These are phyloP conservation scores for Skeletonema costatum DNA, from an alignment of 108 stramenopile genomes.

Conservation along the genomic window DNA sequence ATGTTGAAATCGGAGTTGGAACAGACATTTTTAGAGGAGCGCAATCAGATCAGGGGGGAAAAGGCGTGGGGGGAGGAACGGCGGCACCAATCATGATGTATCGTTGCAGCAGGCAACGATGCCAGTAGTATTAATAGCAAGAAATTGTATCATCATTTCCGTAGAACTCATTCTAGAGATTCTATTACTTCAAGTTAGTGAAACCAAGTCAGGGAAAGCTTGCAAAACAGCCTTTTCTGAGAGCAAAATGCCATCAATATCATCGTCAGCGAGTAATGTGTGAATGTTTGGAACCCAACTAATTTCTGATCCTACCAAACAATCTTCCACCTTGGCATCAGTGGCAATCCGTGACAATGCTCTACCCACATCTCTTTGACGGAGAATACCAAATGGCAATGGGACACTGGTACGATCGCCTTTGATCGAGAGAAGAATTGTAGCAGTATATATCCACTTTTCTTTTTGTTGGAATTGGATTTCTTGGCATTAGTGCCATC, in stretches of 20 bases:
- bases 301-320: constrained; percentile 76
- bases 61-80: too few species aligned
- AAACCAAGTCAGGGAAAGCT: constrained; percentile 21
- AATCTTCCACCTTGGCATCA: constrained; percentile 74
- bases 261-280: background rate
- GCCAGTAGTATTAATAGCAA: background rate
- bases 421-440: constrained; percentile 42
- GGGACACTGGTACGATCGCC: constrained; percentile 40
- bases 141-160: background rate
- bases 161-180: background rate
- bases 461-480: background rate
- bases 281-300: constrained; percentile 63
- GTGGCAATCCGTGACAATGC: constrained; percentile 66
- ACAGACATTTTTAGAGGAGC: too few species aligned
- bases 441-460: constrained; percentile 22
- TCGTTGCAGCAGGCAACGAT: background rate
- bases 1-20: too few species aligned
- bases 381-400: constrained; percentile 24
- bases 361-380: constrained; percentile 57
- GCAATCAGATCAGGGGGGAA: too few species aligned
- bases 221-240: constrained; percentile 30
- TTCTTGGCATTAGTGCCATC: background rate
- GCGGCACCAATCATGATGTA: too few species aligned
- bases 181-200: constrained; percentile 15
- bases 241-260: background rate